Evolutionary conservation across 768 basidiomycete genomes (phyloP), one percentile per base, ranked within the genome.

Genomic region (Paxillus involutus): DNA sequence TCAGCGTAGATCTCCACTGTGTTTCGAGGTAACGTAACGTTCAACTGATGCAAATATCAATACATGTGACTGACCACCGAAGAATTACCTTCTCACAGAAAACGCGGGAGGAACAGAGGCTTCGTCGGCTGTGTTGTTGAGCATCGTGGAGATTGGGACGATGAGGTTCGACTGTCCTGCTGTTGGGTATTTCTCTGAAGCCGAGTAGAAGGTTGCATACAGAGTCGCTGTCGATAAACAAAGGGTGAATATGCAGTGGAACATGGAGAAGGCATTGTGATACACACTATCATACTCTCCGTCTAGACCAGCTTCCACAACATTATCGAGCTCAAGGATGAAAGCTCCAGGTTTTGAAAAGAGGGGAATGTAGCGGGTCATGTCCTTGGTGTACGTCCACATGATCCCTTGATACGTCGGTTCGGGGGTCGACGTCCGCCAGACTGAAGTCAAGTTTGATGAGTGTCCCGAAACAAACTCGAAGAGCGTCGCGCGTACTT

Each of bases 341-440:
- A 91, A 85, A 0, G 80, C 78, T 7, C 89, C 88, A 0, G 81
- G 71, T 56, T 83, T 78, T 2, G 81, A 73, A 63, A 91, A 91
- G 37, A 92, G 77, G 1, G 88, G 86, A 4, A 77, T 79, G 56
- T 85, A 91, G 21, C 81, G 81, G 7, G 88, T 86, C 24, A 86
- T 86, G 59, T 91, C 89, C 64, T 91, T 91, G 59, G 83, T 67
- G 51, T 79, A 85, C 1, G 88, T 89, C 89, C 88, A 91, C 46
- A 89, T 84, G 55, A 91, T 89, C 11, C 89, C 89, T 45, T 81
- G 76, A 13, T 59, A 60, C 0, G 83, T 85, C 0, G 89, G 89
- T 67, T 91, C 89, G 0, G 89, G 84, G 16, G 89, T 91, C 0
- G 88, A 89, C 17, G 86, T 89, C 36, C 89, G 77, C 89, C 89